These are phyloP conservation scores for Cutaneotrichosporon sp. DNA, from an alignment of 1,284 basidiomycete genomes.

Conservation along the genomic window DNA sequence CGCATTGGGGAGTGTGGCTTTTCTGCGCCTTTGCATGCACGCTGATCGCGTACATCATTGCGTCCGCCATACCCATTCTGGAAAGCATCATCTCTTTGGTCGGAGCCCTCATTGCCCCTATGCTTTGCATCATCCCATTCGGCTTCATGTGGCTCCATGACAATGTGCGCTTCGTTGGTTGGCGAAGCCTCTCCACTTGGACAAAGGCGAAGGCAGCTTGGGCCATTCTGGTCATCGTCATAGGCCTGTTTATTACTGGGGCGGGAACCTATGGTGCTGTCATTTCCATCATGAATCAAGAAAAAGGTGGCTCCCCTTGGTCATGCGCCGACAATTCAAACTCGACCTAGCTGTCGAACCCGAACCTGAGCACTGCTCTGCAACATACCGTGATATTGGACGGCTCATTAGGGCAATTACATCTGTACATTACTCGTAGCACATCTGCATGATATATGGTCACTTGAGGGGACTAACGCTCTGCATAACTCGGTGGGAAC, in stretches of 20 bases:
- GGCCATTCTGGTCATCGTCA: slow-evolving; percentile 20
- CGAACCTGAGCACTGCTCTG: too few species aligned
- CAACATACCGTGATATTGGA: too few species aligned
- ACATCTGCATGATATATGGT: too few species aligned
- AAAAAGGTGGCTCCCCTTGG: slow-evolving; percentile 27
- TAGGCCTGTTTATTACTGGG: slow-evolving; percentile 28
- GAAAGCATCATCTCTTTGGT: slow-evolving; percentile 31
- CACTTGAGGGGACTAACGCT: too few species aligned
- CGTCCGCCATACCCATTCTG: slow-evolving; percentile 30
- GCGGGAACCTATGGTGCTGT: slow-evolving; percentile 37
- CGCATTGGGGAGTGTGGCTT: slow-evolving; percentile 36
- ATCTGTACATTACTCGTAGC: too few species aligned
- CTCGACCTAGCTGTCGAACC: slow-evolving; percentile 6
- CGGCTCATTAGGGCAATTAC: too few species aligned
- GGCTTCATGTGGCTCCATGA: slow-evolving; percentile 33
- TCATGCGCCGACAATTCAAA: slow-evolving; percentile 37
- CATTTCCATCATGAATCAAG: slow-evolving; percentile 24
- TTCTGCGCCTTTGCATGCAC: slow-evolving; percentile 18
- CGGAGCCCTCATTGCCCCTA: slow-evolving; percentile 34
- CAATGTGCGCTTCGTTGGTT: slow-evolving; percentile 14
- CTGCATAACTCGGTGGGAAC: too few species aligned
- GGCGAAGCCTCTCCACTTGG: not conserved
- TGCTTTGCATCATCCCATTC: slow-evolving; percentile 28
- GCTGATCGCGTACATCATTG: slow-evolving; percentile 33
- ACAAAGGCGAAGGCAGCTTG: slow-evolving; percentile 8